Conservation (phyloP, 345 rosid species). For the Lagerstroemia speciosa region DNA sequence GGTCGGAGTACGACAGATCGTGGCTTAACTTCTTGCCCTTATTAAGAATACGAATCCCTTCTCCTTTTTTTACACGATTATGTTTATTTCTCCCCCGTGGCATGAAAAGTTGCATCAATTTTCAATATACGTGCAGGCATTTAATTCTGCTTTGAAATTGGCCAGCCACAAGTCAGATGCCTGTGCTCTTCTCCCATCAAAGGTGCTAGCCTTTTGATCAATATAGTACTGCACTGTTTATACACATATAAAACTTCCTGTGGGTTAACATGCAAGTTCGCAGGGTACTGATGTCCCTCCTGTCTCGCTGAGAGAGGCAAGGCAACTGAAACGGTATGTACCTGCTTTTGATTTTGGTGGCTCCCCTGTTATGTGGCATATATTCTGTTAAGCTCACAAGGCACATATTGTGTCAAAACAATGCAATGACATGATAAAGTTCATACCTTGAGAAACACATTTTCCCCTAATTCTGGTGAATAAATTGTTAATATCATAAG, state of each 20-base stretch:
- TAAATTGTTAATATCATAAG: not conserved
- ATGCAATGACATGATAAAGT: not conserved
- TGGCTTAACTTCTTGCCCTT: not conserved
- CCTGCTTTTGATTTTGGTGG: not conserved
- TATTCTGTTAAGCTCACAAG: constrained; percentile 1
- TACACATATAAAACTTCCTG: not conserved
- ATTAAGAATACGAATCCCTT: not conserved
- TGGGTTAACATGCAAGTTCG: constrained; percentile 9
- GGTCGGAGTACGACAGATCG: not conserved
- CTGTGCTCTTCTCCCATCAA: constrained; percentile 23
- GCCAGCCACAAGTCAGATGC: constrained; percentile 29
- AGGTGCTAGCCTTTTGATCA: constrained; percentile 24
- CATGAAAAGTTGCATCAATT: not conserved
- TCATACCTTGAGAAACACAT: not conserved
- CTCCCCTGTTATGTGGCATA: not conserved
- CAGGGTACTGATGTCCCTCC: constrained; percentile 31
- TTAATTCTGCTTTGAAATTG: constrained; percentile 23
- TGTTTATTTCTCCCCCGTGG: not conserved
- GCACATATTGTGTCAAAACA: not conserved
- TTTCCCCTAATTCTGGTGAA: not conserved
- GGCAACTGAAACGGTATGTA: constrained; percentile 37
- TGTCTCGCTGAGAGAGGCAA: constrained; percentile 27
- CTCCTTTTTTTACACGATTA: not conserved
- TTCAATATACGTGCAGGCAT: constrained; percentile 25
- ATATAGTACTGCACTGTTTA: not conserved